These are phyloP conservation scores for Yamadazyma laniorum DNA, from an alignment of 805 yeast species.

Conservation along the genomic window DNA sequence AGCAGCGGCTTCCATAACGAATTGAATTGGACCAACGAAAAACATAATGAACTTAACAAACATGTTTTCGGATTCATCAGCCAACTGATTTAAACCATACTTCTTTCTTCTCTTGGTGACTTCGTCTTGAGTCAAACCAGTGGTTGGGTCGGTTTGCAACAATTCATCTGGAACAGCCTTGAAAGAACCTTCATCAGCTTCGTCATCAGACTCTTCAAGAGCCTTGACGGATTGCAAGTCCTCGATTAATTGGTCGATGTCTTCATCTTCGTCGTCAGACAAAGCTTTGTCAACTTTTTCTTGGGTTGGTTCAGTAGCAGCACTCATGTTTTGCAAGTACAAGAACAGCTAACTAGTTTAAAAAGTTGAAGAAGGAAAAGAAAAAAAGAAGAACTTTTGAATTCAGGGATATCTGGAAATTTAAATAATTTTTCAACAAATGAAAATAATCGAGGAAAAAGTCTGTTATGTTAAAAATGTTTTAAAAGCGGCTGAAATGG, in stretches of 20 bases:
- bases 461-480: conserved; percentile 2
- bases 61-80: conserved; percentile 81
- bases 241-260: conserved; percentile 61
- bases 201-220: conserved; percentile 54
- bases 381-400: conserved; percentile 8
- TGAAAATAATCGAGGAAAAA: background rate
- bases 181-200: conserved; percentile 34
- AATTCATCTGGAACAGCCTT: conserved; percentile 85
- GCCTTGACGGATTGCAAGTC: conserved; percentile 73
- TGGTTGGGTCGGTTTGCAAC: conserved; percentile 74
- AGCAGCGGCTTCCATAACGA: conserved; percentile 97
- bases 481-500: conserved; percentile 18
- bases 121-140: conserved; percentile 77
- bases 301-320: conserved; percentile 52
- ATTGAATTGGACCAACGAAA: conserved; percentile 94
- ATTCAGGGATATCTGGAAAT: conserved; percentile 4
- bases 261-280: conserved; percentile 54
- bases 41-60: conserved; percentile 78
- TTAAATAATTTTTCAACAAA: conserved; percentile 7
- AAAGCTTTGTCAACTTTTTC: conserved; percentile 54
- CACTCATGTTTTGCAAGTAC: conserved; percentile 22
- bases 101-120: conserved; percentile 82
- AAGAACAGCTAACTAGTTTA: conserved; percentile 7
- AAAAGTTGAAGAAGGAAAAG: conserved; percentile 6
- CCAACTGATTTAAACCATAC: conserved; percentile 87